Evolutionary conservation across 768 basidiomycete genomes (phyloP).

Genomic region (Calocybe indica): DNA sequence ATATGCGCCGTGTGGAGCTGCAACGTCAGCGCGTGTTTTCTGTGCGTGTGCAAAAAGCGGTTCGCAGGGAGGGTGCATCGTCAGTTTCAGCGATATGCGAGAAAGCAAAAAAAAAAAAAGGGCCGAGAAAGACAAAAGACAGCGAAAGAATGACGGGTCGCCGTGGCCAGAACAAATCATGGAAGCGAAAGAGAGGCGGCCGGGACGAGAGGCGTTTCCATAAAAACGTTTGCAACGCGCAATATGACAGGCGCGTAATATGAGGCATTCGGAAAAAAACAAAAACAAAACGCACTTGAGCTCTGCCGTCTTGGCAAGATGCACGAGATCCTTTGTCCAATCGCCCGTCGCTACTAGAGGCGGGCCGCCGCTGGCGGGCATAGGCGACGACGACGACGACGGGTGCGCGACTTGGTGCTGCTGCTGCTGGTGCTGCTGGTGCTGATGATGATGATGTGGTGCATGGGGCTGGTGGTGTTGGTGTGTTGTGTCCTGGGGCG

Average conservation of each 20-base stretch:
- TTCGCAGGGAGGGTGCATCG: neutral
- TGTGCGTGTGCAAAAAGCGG: slow-evolving; percentile 16
- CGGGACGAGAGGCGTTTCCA: too few species aligned
- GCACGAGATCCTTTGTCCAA: slow-evolving; percentile 84
- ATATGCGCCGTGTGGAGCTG: slow-evolving; percentile 87
- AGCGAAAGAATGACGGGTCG: neutral
- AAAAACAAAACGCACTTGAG: slow-evolving; percentile 58
- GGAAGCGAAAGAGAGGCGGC: too few species aligned
- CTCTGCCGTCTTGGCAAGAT: slow-evolving; percentile 83
- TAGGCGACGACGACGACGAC: slow-evolving; percentile 15
- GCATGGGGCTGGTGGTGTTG: slow-evolving; percentile 11
- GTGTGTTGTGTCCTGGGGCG: slow-evolving; percentile 22
- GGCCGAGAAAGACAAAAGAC: slow-evolving; percentile 1
- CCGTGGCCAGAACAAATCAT: too few species aligned
- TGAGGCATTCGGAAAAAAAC: neutral
- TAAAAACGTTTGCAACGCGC: too few species aligned
- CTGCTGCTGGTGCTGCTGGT: slow-evolving; percentile 11
- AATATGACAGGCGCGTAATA: neutral
- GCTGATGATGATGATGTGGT: slow-evolving; percentile 12
- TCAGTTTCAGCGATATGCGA: slow-evolving; percentile 3
- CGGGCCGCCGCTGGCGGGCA: slow-evolving; percentile 14
- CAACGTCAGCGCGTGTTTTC: slow-evolving; percentile 79
- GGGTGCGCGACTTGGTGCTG: slow-evolving; percentile 24
- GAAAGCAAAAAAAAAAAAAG: neutral
- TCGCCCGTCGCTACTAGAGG: slow-evolving; percentile 78